Conservation (phyloP, 495 filamentous ascomycete genomes). For the Lepidopterella palustris region DNA sequence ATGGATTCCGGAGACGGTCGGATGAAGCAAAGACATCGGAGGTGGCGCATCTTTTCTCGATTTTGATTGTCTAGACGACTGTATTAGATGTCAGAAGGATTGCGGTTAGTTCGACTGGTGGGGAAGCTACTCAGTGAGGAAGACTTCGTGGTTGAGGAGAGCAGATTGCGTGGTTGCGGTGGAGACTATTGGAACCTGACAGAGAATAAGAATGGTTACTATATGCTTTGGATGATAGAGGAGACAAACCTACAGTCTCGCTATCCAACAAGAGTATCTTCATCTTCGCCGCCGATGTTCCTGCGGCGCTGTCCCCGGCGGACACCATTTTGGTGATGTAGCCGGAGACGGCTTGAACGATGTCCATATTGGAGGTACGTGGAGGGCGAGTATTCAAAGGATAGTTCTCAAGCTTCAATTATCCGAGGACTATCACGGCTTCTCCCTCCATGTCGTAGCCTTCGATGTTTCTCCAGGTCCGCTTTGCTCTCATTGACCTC, state of each 20-base stretch:
- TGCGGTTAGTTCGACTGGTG: neutral
- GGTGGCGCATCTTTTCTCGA: constrained; percentile 95
- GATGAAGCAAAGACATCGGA: constrained; percentile 88
- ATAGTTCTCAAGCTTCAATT: neutral
- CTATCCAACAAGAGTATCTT: constrained; percentile 93
- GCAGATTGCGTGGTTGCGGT: constrained; percentile 93
- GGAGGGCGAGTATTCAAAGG: neutral
- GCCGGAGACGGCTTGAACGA: constrained; percentile 83
- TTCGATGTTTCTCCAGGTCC: neutral
- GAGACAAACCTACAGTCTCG: constrained; percentile 66
- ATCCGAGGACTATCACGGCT: neutral
- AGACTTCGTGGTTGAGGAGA: constrained; percentile 94
- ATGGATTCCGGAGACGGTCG: constrained; percentile 86
- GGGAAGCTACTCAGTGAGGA: constrained; percentile 70
- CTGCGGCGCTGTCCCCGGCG: constrained; percentile 64
- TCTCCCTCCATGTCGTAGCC: neutral
- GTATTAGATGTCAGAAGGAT: constrained; percentile 19
- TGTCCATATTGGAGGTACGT: constrained; percentile 61
- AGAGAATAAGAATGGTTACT: constrained; percentile 10
- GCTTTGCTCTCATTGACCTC: neutral
- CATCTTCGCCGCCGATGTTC: constrained; percentile 83
- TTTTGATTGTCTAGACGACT: constrained; percentile 80
- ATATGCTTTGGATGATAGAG: constrained; percentile 7
- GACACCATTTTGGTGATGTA: constrained; percentile 98
- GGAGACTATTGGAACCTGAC: constrained; percentile 76